phyloP scores from a whole-genome alignment of 306 rosid genomes.

The Herpetospermum pedunculosum region DNA sequence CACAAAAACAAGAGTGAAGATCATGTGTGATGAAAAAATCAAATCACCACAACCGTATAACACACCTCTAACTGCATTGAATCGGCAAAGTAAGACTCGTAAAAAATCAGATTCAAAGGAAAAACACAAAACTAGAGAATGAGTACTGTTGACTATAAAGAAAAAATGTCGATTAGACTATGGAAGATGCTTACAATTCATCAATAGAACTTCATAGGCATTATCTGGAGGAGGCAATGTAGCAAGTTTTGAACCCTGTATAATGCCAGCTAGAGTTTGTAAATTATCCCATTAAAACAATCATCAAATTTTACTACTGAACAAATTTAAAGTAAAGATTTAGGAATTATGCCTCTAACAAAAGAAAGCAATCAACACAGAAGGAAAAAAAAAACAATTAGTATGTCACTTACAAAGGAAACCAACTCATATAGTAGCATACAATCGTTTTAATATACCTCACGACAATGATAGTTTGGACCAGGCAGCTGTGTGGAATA shows the following conservation, averaged over 20 bases:
- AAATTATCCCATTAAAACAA: neutral
- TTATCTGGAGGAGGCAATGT: constrained; percentile 71
- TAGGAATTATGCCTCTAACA: constrained; percentile 1
- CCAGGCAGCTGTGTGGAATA: constrained; percentile 99
- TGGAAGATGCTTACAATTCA: constrained; percentile 47
- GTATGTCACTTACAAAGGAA: neutral
- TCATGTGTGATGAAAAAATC: constrained; percentile 98
- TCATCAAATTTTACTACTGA: neutral
- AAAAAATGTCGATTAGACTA: constrained; percentile 7
- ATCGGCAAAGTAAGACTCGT: constrained; percentile 16
- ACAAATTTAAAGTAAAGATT: neutral
- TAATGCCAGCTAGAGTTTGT: neutral
- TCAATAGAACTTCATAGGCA: constrained; percentile 53
- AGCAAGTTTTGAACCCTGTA: constrained; percentile 87
- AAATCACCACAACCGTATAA: constrained; percentile 95
- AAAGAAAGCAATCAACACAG: neutral
- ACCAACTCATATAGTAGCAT: neutral
- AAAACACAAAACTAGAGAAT: neutral
- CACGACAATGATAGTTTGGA: constrained; percentile 96
- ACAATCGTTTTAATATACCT: constrained; percentile 34
- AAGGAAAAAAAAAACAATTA: neutral
- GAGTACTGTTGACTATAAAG: neutral
- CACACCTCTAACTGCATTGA: constrained; percentile 68
- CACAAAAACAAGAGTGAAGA: constrained; percentile 77
- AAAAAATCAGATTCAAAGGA: neutral